Base-by-base conservation (phyloP, 2,329 filamentous ascomycete genomes). In the Pseudohalonectria lignicola region DNA sequence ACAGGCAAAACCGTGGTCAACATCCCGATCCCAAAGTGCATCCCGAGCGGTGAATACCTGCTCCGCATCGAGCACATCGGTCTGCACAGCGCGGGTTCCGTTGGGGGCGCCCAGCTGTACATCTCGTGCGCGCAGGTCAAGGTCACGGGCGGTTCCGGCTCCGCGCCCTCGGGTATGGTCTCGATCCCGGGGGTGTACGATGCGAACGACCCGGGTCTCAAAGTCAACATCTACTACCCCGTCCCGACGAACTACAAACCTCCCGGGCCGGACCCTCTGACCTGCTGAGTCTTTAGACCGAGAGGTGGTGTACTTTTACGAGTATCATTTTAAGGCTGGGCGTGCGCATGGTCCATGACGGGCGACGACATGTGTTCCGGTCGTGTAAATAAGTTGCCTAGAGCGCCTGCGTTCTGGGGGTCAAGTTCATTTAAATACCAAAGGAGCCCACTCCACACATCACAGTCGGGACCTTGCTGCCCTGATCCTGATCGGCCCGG, bases 171-270 rank as follows among this genome's bases (percentile, higher is more conserved):
- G 8, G 23, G 12, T 7, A 44, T 53, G 11, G 49, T 52, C 16
- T 48, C 51, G 13, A 52, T 56, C 43, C 53, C 53, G 2, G 52
- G 52, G 17, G 52, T 49, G 4, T 56, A 56, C 46, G 49, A 45
- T 36, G 43, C 51, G 0, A 49, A 42, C 2, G 53, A 56, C 36
- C 52, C 52, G 2, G 52, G 53, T 5, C 41, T 50, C 12, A 37
- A 47, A 2, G 41, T 65, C 32, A 62, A 64, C 45, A 63, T 65
- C 36, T 65, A 63, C 48, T 64, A 56, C 39, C 59, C 58, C 1
- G 44, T 62, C 5, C 59, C 59, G 1, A 57, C 53, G 1, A 54
- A 54, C 29, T 62, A 63, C 43, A 56, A 48, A 20, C 41, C 41
- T 11, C 48, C 43, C 1, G 47, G 43, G 5, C 45, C 43, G 11